These are phyloP conservation scores for Aspergillus sp. DNA, from an alignment of 2,329 filamentous ascomycete species.

Conservation along the genomic window DNA sequence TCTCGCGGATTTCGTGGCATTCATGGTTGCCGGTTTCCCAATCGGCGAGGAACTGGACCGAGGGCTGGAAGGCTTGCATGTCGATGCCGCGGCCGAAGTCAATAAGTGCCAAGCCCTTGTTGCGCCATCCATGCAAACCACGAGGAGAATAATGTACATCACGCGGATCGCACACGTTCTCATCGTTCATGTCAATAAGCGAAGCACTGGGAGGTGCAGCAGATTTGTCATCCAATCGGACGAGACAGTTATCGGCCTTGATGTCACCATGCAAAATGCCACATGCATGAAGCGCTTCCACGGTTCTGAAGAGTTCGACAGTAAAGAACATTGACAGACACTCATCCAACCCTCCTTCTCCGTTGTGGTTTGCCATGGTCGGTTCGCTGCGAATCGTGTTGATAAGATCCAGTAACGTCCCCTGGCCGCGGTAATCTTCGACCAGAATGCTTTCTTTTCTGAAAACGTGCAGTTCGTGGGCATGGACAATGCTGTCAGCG, in stretches of 20 bases:
- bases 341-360: constrained; percentile 76
- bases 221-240: constrained; percentile 64
- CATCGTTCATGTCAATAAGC: constrained; percentile 23
- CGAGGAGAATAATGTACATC: constrained; percentile 63
- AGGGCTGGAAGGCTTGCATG: constrained; percentile 73
- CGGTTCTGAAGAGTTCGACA: constrained; percentile 81
- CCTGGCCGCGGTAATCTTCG: constrained; percentile 81
- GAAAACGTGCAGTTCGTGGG: constrained; percentile 89
- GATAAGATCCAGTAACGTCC: constrained; percentile 89
- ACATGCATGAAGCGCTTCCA: constrained; percentile 78
- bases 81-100: constrained; percentile 95
- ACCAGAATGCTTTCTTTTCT: constrained; percentile 85
- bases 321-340: constrained; percentile 91
- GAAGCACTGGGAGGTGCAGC: constrained; percentile 20
- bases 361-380: constrained; percentile 42
- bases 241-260: constrained; percentile 91
- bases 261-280: constrained; percentile 86
- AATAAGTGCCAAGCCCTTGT: constrained; percentile 78
- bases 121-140: constrained; percentile 72
- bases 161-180: constrained; percentile 16
- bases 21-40: constrained; percentile 87
- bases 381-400: constrained; percentile 73
- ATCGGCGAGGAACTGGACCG: constrained; percentile 87
- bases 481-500: constrained; percentile 71
- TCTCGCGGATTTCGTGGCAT: constrained; percentile 92